Evolutionary conservation across 768 basidiomycete genomes (phyloP).

Genomic region (Lentinula lateritia): DNA sequence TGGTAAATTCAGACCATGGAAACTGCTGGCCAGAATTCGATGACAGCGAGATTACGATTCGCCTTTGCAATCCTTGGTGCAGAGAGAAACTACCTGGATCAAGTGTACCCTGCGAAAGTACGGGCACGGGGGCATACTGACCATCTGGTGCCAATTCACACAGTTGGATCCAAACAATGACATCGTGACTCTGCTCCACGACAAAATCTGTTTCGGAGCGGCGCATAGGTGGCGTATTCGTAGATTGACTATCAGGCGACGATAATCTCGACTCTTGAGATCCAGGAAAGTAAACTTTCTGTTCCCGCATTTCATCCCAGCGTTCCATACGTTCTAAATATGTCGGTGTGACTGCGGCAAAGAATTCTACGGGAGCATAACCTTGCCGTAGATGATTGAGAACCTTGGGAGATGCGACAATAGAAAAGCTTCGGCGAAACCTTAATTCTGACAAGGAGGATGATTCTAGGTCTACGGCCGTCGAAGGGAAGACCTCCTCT

Average conservation of each 20-base stretch:
- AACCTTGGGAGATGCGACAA: constrained; percentile 71
- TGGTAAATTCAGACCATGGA: constrained; percentile 78
- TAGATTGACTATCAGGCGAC: constrained; percentile 33
- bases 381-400: constrained; percentile 65
- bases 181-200: constrained; percentile 81
- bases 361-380: constrained; percentile 88
- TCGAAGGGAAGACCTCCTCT: constrained; percentile 81
- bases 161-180: constrained; percentile 84
- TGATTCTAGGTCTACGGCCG: constrained; percentile 65
- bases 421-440: constrained; percentile 78
- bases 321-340: constrained; percentile 87
- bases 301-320: constrained; percentile 92
- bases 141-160: constrained; percentile 85
- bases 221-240: constrained; percentile 67
- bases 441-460: constrained; percentile 73
- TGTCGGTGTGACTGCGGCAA: constrained; percentile 72
- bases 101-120: constrained; percentile 65
- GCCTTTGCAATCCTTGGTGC: constrained; percentile 90
- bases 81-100: constrained; percentile 85
- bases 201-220: constrained; percentile 92
- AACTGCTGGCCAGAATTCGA: constrained; percentile 89
- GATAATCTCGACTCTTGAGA: constrained; percentile 23
- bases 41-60: constrained; percentile 67
- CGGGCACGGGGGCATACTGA: constrained; percentile 77
- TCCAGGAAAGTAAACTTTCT: constrained; percentile 41